Conservation (phyloP, 305 asterid genomes). For the Caryopteris hybrid region DNA sequence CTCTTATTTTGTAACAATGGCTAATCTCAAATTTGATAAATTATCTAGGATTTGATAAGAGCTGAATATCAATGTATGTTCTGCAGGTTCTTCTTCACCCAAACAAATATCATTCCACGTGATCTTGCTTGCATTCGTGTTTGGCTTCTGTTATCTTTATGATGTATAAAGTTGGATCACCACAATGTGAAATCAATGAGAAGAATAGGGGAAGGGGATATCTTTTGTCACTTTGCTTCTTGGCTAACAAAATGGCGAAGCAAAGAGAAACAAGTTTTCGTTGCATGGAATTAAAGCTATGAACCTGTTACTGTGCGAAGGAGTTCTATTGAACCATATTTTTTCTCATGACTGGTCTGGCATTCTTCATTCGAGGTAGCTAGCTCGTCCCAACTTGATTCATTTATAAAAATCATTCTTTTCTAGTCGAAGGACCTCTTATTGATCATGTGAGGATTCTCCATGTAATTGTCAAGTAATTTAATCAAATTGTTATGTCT, state of each 20-base stretch:
- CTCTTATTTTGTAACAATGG: not conserved
- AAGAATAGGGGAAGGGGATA: too few species aligned
- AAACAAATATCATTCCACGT: conserved; percentile 16
- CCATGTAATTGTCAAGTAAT: not conserved
- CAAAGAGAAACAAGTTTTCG: conserved; percentile 3
- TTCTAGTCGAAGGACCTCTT: not conserved
- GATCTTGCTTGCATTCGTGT: conserved; percentile 31
- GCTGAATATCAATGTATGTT: not conserved
- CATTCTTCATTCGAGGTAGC: not conserved
- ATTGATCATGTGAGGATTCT: not conserved
- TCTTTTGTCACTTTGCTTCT: not conserved
- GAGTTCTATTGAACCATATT: not conserved
- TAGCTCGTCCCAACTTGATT: not conserved
- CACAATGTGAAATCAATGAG: not conserved
- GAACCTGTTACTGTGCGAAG: too few species aligned
- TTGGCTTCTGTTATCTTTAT: conserved; percentile 25
- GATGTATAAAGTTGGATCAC: not conserved
- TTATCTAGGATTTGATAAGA: not conserved
- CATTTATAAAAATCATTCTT: not conserved
- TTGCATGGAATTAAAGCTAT: too few species aligned
- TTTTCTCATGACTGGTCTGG: not conserved
- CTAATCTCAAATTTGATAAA: not conserved
- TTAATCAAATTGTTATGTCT: not conserved
- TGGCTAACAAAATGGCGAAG: not conserved
- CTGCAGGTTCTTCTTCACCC: conserved; percentile 39